Conservation (phyloP, 441 rosid species). For the Populus hybrid region DNA sequence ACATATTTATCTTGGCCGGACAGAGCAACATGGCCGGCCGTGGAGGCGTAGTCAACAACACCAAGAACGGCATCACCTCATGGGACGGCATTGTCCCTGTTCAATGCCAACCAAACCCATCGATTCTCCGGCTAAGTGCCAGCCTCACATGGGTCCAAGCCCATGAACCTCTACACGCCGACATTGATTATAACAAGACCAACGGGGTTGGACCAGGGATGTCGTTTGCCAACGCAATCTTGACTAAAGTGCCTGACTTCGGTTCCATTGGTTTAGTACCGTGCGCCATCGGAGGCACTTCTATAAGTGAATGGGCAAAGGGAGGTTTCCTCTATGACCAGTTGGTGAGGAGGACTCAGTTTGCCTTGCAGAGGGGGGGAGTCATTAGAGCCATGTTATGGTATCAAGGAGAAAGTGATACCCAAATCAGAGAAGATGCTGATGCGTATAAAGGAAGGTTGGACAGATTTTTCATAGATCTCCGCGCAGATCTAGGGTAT, state of each 20-base stretch:
- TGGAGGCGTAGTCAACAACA: conserved; percentile 61
- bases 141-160: conserved; percentile 61
- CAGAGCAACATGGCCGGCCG: conserved; percentile 99
- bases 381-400: conserved; percentile 57
- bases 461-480: conserved; percentile 45
- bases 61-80: conserved; percentile 30
- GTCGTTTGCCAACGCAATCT: conserved; percentile 69
- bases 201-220: conserved; percentile 85
- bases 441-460: conserved; percentile 46
- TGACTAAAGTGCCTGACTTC: conserved; percentile 35
- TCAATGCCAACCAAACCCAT: conserved; percentile 63
- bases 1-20: conserved; percentile 67
- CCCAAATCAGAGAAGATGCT: conserved; percentile 45
- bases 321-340: conserved; percentile 57
- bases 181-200: conserved; percentile 57
- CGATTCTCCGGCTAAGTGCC: conserved; percentile 51
- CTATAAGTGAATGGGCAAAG: conserved; percentile 63
- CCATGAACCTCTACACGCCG: conserved; percentile 74
- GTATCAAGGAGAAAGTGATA: conserved; percentile 90
- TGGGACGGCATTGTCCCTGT: conserved; percentile 81
- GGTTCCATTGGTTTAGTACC: conserved; percentile 73
- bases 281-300: conserved; percentile 80
- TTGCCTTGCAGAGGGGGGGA: conserved; percentile 44
- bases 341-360: conserved; percentile 43
- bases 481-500: conserved; percentile 52